Conservation (phyloP, 331 rosid species). For the Prunus yedoensis region DNA sequence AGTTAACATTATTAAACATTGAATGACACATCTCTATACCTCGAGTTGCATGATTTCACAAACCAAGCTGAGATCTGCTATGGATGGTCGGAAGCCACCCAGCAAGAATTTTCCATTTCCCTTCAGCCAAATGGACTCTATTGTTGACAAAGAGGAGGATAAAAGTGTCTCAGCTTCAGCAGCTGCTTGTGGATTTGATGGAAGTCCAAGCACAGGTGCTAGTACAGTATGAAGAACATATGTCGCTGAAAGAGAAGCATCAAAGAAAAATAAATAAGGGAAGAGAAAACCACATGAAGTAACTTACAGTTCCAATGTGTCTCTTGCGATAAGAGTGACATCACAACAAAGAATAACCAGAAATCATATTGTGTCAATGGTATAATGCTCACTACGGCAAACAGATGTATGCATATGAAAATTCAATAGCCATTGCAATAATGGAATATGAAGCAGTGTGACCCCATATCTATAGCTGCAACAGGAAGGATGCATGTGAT, state of each 20-base stretch:
- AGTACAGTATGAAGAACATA: conserved; percentile 55
- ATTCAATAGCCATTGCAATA: not conserved
- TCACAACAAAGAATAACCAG: conserved; percentile 3
- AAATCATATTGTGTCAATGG: not conserved
- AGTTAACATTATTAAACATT: conserved; percentile 2
- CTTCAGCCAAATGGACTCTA: conserved; percentile 80
- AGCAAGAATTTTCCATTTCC: conserved; percentile 41
- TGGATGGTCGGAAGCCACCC: conserved; percentile 61
- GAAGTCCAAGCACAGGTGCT: conserved; percentile 64
- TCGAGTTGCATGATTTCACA: conserved; percentile 76
- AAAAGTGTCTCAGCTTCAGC: conserved; percentile 64
- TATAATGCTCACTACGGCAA: not conserved
- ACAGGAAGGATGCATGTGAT: not conserved
- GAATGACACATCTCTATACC: conserved; percentile 38
- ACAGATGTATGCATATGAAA: not conserved
- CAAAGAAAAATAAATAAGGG: conserved; percentile 15
- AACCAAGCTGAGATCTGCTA: conserved; percentile 67
- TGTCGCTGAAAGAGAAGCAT: conserved; percentile 41
- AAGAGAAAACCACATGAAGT: conserved; percentile 9
- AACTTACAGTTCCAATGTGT: not conserved
- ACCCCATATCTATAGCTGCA: not conserved
- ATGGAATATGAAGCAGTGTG: not conserved
- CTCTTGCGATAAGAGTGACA: not conserved
- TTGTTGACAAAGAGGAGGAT: conserved; percentile 56
- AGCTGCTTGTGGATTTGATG: conserved; percentile 56